Evolutionary conservation across 2,329 filamentous ascomycete species (phyloP).

Genomic region (Mycosphaerella sp.): DNA sequence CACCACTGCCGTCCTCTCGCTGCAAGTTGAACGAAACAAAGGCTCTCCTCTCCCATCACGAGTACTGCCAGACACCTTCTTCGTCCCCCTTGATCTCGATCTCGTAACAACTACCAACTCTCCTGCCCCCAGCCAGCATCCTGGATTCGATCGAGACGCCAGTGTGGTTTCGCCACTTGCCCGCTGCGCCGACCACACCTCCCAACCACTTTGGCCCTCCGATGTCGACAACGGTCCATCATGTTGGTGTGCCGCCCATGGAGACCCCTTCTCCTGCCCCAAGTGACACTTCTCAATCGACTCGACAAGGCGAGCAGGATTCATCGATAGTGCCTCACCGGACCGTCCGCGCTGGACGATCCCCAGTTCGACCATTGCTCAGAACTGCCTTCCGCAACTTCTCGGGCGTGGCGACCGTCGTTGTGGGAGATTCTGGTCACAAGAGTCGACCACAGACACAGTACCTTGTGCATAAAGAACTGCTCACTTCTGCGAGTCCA

Average conservation of each 20-base stretch:
- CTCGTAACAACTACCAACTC: background rate
- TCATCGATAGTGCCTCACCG: conserved; percentile 10
- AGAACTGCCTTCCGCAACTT: conserved; percentile 37
- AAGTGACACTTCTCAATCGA: conserved; percentile 23
- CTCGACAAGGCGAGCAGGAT: conserved; percentile 20
- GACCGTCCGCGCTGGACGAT: conserved; percentile 17
- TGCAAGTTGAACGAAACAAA: conserved; percentile 11
- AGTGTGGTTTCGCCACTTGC: conserved; percentile 30
- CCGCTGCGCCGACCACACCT: conserved; percentile 20
- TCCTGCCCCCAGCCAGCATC: conserved; percentile 8
- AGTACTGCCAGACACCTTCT: no score
- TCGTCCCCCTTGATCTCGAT: no score
- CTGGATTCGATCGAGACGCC: conserved; percentile 31
- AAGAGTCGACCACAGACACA: conserved; percentile 30
- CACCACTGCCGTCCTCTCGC: background rate
- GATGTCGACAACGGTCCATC: conserved; percentile 22
- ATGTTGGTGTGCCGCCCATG: conserved; percentile 23
- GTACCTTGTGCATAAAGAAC: conserved; percentile 45
- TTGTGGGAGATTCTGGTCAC: conserved; percentile 35
- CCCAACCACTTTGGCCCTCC: conserved; percentile 14
- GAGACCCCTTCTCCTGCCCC: conserved; percentile 29
- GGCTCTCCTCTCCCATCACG: conserved; percentile 1
- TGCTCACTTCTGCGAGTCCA: conserved; percentile 43
- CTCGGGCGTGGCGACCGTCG: conserved; percentile 36
- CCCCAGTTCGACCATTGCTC: conserved; percentile 33